Conservation (phyloP, 345 rosid genomes). For the Euphorbia tirucalli region DNA sequence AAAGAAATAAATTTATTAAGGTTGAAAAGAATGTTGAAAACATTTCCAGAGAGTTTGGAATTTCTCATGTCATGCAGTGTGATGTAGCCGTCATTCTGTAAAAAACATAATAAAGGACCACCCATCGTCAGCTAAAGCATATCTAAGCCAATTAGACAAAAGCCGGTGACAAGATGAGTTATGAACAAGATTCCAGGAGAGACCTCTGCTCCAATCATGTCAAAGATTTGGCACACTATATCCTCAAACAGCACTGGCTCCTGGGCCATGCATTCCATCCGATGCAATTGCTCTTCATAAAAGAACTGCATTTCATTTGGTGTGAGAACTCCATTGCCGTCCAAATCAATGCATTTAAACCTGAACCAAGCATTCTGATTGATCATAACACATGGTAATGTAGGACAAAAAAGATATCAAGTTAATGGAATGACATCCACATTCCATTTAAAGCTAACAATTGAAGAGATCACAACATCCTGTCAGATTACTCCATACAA, state of each 20-base stretch:
- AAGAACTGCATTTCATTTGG: conserved; percentile 85
- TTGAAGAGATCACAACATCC: conserved; percentile 1
- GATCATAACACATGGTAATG: not conserved
- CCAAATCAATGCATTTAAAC: conserved; percentile 97
- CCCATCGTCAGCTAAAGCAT: conserved; percentile 10
- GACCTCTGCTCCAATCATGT: conserved; percentile 90
- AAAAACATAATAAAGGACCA: not conserved
- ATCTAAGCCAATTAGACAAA: not conserved
- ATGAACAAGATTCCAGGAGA: not conserved
- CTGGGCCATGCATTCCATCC: conserved; percentile 99
- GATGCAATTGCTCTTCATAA: conserved; percentile 93
- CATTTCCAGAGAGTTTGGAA: conserved; percentile 5
- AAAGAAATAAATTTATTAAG: conserved; percentile 18
- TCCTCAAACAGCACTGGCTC: conserved; percentile 96
- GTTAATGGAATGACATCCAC: not conserved
- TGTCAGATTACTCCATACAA: not conserved
- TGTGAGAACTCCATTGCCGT: conserved; percentile 81
- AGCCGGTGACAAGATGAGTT: not conserved
- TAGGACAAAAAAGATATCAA: not conserved
- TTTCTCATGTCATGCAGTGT: conserved; percentile 12
- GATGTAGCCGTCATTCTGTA: conserved; percentile 7
- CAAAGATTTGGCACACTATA: conserved; percentile 87
- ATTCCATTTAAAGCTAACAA: not conserved
- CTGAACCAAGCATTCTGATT: conserved; percentile 32
- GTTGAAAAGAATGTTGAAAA: conserved; percentile 21